These are phyloP conservation scores for Phyllosticta citribraziliensis DNA, from an alignment of 2,329 filamentous ascomycete genomes.

Conservation along the genomic window DNA sequence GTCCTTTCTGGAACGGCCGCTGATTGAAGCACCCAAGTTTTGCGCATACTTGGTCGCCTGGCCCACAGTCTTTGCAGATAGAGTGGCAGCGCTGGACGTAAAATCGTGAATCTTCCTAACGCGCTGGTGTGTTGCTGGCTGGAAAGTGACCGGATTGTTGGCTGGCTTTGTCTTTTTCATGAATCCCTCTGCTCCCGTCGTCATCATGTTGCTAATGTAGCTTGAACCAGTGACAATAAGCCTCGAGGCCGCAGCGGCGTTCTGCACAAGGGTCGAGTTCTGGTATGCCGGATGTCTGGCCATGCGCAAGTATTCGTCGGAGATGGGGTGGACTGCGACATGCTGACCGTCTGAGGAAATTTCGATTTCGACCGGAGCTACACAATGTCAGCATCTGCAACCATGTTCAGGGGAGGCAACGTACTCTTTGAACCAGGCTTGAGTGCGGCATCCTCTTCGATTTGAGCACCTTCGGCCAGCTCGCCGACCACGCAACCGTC, in stretches of 20 bases:
- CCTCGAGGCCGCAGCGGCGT: constrained; percentile 78
- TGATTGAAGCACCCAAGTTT: constrained; percentile 70
- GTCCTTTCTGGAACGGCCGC: constrained; percentile 50
- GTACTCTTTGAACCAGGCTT: constrained; percentile 85
- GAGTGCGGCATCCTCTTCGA: constrained; percentile 66
- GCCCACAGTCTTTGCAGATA: constrained; percentile 81
- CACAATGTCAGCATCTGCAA: constrained; percentile 15
- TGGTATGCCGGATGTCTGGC: constrained; percentile 85
- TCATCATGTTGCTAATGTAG: constrained; percentile 67
- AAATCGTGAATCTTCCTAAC: constrained; percentile 86
- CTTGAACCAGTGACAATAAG: constrained; percentile 83
- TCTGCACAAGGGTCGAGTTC: constrained; percentile 75
- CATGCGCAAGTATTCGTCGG: constrained; percentile 63
- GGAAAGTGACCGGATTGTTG: constrained; percentile 77
- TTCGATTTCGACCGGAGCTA: constrained; percentile 71
- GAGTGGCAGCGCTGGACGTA: constrained; percentile 64
- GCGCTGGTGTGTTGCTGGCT: constrained; percentile 70
- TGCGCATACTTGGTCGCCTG: constrained; percentile 77
- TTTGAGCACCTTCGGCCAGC: constrained; percentile 68
- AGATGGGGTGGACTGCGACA: constrained; percentile 58
- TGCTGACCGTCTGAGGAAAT: constrained; percentile 60
- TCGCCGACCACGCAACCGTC: constrained; percentile 93
- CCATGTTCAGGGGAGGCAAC: constrained; percentile 14
- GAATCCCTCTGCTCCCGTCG: constrained; percentile 69
- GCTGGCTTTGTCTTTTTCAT: constrained; percentile 69